Conservation (phyloP, 2,329 filamentous ascomycete species). For the Claviceps purpurea region DNA sequence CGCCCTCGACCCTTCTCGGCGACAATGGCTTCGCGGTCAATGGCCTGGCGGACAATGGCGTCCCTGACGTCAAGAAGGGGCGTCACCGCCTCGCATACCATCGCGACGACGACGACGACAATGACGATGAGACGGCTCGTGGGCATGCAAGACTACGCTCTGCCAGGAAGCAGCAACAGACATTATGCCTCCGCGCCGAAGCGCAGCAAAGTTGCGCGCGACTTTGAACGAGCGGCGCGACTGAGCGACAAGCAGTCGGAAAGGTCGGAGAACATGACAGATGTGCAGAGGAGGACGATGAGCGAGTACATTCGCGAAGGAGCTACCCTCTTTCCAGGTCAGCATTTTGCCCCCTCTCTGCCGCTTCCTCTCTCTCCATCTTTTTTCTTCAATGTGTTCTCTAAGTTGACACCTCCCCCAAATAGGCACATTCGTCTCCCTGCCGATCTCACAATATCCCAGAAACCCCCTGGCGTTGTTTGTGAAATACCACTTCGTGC, state of each 20-base stretch:
- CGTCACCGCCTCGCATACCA: neutral
- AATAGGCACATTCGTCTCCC: slow-evolving; percentile 34
- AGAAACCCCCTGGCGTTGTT: slow-evolving; percentile 16
- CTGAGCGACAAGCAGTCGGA: slow-evolving; percentile 13
- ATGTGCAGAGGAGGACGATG: slow-evolving; percentile 18
- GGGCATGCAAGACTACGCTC: slow-evolving; percentile 1
- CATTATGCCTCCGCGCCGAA: slow-evolving; percentile 14
- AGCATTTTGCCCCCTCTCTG: neutral
- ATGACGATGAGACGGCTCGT: slow-evolving; percentile 6
- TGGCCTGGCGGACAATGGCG: slow-evolving; percentile 3
- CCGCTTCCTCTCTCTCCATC: neutral
- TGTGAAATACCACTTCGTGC: slow-evolving; percentile 23
- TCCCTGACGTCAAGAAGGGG: slow-evolving; percentile 11
- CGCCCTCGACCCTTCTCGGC: too few species aligned
- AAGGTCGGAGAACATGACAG: slow-evolving; percentile 18
- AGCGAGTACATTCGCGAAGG: slow-evolving; percentile 21
- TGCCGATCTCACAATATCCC: slow-evolving; percentile 25
- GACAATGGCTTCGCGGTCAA: too few species aligned
- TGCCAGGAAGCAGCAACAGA: slow-evolving; percentile 5
- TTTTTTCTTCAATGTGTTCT: neutral
- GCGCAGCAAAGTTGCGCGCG: slow-evolving; percentile 14
- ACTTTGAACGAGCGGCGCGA: slow-evolving; percentile 15
- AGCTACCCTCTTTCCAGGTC: slow-evolving; percentile 22
- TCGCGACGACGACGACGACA: slow-evolving; percentile 5
- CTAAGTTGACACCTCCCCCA: neutral